Percentiles rank a stretch among this genome's conserved stretches.
phyloP scores from a whole-genome alignment of 345 rosid genomes.

The Excoecaria agallocha region DNA sequence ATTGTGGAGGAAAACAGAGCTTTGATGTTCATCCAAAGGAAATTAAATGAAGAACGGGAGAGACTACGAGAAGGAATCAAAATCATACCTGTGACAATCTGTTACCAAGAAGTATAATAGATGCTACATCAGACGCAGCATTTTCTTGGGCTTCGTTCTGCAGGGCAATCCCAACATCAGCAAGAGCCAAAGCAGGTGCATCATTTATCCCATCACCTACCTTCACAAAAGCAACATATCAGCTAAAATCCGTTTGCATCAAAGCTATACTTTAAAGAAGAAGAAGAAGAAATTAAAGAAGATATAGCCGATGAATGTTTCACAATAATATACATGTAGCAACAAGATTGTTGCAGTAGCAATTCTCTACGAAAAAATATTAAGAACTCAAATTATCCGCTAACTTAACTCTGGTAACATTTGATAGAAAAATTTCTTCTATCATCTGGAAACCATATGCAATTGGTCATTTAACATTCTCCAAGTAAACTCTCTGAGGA shows the following conservation, averaged over 20 bases:
- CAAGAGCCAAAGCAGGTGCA: slow-evolving; percentile 92
- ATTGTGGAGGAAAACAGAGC: not conserved
- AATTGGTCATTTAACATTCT: not conserved
- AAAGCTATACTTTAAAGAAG: slow-evolving; percentile 6
- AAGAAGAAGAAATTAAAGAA: no score
- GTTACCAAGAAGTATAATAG: slow-evolving; percentile 85
- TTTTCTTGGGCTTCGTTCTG: slow-evolving; percentile 85
- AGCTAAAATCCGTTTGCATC: slow-evolving; percentile 16
- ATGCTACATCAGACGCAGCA: slow-evolving; percentile 89
- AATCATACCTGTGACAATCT: slow-evolving; percentile 71
- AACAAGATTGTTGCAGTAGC: slow-evolving; percentile 3
- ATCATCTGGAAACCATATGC: not conserved
- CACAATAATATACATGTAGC: not conserved
- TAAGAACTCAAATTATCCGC: not conserved
- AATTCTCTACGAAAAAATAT: not conserved
- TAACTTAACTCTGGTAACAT: not conserved
- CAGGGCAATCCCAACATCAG: slow-evolving; percentile 89
- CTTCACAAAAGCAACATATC: slow-evolving; percentile 35
- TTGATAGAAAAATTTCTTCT: not conserved
- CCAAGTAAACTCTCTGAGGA: slow-evolving; percentile 1
- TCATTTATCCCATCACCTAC: slow-evolving; percentile 98
- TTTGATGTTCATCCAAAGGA: not conserved
- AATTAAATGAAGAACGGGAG: no score
- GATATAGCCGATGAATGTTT: not conserved
- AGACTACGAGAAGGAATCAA: not conserved